A percentile compares a stretch with the other conserved stretches of the same genome.
Evolutionary conservation across 345 rosid species (phyloP).

Genomic region (Anastatica hierochuntica): DNA sequence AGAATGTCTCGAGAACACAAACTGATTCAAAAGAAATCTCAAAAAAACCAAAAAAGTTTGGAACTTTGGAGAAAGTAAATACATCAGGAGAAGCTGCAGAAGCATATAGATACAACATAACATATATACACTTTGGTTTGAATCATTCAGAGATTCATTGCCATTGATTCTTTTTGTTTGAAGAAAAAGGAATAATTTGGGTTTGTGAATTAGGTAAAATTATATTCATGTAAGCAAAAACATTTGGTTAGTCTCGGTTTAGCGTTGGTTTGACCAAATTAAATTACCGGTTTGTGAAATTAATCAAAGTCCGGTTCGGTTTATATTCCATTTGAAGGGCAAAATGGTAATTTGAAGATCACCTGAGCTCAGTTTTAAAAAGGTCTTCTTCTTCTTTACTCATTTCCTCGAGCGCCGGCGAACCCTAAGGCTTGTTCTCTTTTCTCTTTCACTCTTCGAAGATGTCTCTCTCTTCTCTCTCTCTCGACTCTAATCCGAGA

Average conservation of each 20-base stretch:
- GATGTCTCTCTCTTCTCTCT: conserved; percentile 33
- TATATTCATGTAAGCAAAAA: conserved; percentile 1
- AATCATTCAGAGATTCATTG: no score
- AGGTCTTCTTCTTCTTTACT: conserved; percentile 6
- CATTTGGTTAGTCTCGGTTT: conserved; percentile 7
- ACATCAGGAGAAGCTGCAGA: conserved; percentile 7
- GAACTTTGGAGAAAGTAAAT: conserved; percentile 13
- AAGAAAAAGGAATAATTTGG: conserved; percentile 3
- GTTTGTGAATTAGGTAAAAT: no score
- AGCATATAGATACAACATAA: no score
- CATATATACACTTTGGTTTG: no score
- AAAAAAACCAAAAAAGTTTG: neutral
- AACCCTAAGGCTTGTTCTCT: conserved; percentile 19
- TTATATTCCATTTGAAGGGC: conserved; percentile 1
- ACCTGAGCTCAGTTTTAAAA: conserved; percentile 20
- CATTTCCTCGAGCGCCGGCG: conserved; percentile 27
- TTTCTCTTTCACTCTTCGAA: neutral
- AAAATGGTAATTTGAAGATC: neutral
- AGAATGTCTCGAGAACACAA: conserved; percentile 44
- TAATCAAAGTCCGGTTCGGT: no score
- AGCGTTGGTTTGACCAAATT: no score
- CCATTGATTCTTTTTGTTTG: conserved; percentile 13
- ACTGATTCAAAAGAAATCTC: no score
- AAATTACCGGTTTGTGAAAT: no score
- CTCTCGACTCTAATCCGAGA: conserved; percentile 25